Evolutionary conservation across 2,329 filamentous ascomycete species (phyloP), one percentile per base, ranked within the genome.

Genomic region (Xylaria hypoxylon): DNA sequence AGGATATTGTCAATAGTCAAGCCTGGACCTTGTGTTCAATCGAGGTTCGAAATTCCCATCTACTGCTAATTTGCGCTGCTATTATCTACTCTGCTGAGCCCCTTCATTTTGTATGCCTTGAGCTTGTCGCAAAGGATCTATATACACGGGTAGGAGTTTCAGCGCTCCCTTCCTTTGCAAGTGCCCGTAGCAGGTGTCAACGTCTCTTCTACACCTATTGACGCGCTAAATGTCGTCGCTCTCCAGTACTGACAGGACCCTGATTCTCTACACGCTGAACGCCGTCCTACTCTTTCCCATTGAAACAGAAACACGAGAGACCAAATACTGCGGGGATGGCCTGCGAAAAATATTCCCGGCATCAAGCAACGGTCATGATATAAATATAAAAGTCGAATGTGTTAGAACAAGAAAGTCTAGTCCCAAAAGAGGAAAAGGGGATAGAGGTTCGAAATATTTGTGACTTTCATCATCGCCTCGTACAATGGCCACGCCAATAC

Each of bases 391-490:
- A 22, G 50, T 51, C 24, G 35, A 45, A 38, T 58, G 57, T 55
- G 59, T 17, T 44, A 52, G 65, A 64, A 53, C 45, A 69, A 44
- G 28, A 68, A 66, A 70, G 68, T 72, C 72, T 73, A 75, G 68
- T 71, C 69, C 72, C 59, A 55, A 55, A 22, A 48, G 19, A 61
- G 15, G 8, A 51, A 33, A 60, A 62, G 56, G 15, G 68, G 67
- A 67, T 50, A 61, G 50, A 69, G 55, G 68, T 64, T 70, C 70
- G 45, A 66, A 52, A 70, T 67, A 61, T 64, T 64, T 70, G 58
- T 62, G 70, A 67, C 68, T 65, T 65, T 68, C 69, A 70, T 76
- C 71, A 70, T 76, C 73, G 66, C 74, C 72, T 73, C 74, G 65
- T 76, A 74, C 69, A 74, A 65, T 64, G 72, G 71, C 70, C 48